Evolutionary conservation across 148 eudicot genomes (phyloP), one percentile per base, ranked within the genome.

Genomic region (Cornus kousa): DNA sequence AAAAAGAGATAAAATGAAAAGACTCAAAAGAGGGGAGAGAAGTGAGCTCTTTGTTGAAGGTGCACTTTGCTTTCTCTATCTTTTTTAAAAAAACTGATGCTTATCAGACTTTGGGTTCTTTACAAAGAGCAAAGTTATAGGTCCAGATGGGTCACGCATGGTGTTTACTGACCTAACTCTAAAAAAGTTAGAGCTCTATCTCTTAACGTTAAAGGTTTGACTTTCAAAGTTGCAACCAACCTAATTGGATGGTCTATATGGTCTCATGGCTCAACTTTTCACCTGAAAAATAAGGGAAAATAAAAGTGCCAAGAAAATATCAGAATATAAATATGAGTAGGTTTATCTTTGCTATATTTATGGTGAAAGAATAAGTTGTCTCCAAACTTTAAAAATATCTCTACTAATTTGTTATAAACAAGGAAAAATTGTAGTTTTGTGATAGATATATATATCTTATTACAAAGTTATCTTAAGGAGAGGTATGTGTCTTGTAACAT

Each of bases 1-100:
- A 75, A 32, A 69, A 69, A 32, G 32, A 67, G 80, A 43, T 48
- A 76, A 72, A 70, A 62, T 72, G 77, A 59, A 78, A 46, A 73
- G 16, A 20, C 76, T 64, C 43, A 13, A n/a, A 71, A 50, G 62
- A 7, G 24, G 31, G 11, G 32, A 35, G 50, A 40, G 28, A 39
- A 1, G 55, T 6, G 50, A 7, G 68, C 46, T 31, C 78, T 75
- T 75, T 75, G 78, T 43, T 75, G 12, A 67, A 67, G 14, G 57
- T 62, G 48, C 17, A 57, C 62, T 62, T 19, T 62, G 23, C 66
- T 75, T 35, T 14, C 62, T 3, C 40, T 24, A n/a, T 24, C 39
- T 68, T 76, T 76, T 76, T 37, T 16, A 8, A 31, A 39, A 39
- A 33, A 70, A 1, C 33, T 62, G 20, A 64, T 16, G 65, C 10